phyloP scores from a whole-genome alignment of 495 filamentous ascomycete species.

The Lineolata rhizophorae region DNA sequence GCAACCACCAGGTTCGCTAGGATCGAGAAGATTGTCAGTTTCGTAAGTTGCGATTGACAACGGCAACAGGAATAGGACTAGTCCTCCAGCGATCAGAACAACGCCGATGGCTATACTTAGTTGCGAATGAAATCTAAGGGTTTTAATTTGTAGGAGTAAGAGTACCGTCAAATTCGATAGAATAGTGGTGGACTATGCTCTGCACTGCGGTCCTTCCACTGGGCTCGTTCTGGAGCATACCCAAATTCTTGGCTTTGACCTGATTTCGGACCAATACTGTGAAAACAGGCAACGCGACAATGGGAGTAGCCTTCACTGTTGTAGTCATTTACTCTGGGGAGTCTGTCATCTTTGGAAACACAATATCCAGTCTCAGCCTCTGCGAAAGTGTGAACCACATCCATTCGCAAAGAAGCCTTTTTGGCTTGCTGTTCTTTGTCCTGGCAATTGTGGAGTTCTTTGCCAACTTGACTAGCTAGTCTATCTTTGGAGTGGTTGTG shows the following conservation, averaged over 20 bases:
- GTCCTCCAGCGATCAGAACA: conserved; percentile 30
- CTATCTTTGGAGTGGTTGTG: conserved; percentile 25
- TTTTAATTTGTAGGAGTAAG: too few relatives aligned
- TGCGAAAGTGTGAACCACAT: too few relatives aligned
- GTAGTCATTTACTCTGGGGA: conserved; percentile 25
- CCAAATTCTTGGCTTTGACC: conserved; percentile 15
- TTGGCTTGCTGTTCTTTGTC: conserved; percentile 30
- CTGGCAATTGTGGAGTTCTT: conserved; percentile 26
- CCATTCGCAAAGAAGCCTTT: too few relatives aligned
- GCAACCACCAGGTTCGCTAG: conserved; percentile 21
- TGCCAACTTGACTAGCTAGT: conserved; percentile 23
- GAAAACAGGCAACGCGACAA: conserved; percentile 9
- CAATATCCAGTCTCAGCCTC: too few relatives aligned
- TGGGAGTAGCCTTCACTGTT: conserved; percentile 16
- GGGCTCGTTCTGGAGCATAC: conserved; percentile 21
- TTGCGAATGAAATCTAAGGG: too few relatives aligned
- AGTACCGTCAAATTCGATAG: conserved; percentile 39
- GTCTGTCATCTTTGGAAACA: conserved; percentile 28
- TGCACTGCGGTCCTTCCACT: conserved; percentile 26
- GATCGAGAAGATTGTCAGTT: conserved; percentile 24
- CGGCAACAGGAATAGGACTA: conserved; percentile 41
- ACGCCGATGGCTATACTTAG: too few relatives aligned
- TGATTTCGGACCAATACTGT: conserved; percentile 9
- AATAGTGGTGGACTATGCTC: conserved; percentile 30
- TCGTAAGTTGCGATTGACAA: conserved; percentile 30